These are phyloP conservation scores for Erythrophleum ivorense DNA, from an alignment of 331 rosid genomes.

Conservation along the genomic window DNA sequence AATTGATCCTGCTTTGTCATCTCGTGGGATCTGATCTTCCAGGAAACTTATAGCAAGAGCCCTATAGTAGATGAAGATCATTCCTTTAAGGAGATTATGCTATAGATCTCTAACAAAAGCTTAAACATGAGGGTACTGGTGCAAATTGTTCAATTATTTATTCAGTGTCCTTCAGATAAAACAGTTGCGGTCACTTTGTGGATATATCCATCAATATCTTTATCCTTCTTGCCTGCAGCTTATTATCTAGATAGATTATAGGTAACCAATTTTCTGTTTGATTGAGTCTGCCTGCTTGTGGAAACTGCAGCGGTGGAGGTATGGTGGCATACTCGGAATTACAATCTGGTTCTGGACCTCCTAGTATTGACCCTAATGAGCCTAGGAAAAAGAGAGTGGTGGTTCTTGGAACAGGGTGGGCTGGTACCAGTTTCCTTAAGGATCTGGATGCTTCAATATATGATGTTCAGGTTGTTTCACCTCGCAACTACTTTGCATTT, in stretches of 20 bases:
- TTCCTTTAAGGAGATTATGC: neutral
- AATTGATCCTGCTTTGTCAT: constrained; percentile 11
- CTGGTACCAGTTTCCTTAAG: constrained; percentile 91
- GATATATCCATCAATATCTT: neutral
- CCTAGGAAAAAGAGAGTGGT: constrained; percentile 69
- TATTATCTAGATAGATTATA: neutral
- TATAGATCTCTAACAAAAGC: neutral
- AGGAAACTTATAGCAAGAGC: neutral
- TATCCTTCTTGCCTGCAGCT: neutral
- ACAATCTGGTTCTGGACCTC: constrained; percentile 50
- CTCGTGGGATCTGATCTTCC: constrained; percentile 7
- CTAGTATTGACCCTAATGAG: constrained; percentile 41
- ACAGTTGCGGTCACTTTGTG: neutral
- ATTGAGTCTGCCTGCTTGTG: constrained; percentile 30
- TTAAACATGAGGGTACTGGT: constrained; percentile 8
- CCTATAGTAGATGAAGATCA: neutral
- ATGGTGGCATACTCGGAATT: constrained; percentile 81
- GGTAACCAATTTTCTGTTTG: constrained; percentile 23
- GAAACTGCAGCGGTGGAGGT: constrained; percentile 82
- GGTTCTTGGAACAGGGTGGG: constrained; percentile 99
- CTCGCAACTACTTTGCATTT: constrained; percentile 91
- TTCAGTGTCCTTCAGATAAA: neutral
- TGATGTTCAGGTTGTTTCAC: constrained; percentile 89
- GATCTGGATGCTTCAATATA: constrained; percentile 77
- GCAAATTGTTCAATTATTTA: neutral